Percentiles rank a stretch among this genome's conserved stretches.
phyloP scores from a whole-genome alignment of 257 asterid species.

The Asclepias syriaca region DNA sequence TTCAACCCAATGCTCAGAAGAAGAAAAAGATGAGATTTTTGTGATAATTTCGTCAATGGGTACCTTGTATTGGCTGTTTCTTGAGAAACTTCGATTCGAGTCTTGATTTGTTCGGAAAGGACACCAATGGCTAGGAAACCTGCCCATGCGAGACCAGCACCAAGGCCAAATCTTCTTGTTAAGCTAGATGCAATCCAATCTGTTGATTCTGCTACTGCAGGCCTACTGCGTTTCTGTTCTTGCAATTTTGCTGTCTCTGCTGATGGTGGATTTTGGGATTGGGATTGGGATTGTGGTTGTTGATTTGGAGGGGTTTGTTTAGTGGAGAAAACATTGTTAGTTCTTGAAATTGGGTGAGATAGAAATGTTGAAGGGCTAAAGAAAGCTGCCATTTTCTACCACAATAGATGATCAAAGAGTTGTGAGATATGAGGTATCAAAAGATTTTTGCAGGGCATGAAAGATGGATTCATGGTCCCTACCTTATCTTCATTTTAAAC shows the following conservation, averaged over 20 bases:
- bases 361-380: constrained; percentile 51
- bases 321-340: constrained; percentile 36
- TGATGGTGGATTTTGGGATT: constrained; percentile 27
- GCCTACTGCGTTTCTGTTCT: constrained; percentile 27
- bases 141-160: constrained; percentile 91
- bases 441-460: constrained; percentile 20
- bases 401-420: background rate
- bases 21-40: background rate
- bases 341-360: constrained; percentile 47
- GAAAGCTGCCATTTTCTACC: constrained; percentile 52
- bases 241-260: constrained; percentile 16
- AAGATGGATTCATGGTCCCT: constrained; percentile 28
- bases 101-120: constrained; percentile 81
- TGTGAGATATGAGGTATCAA: background rate
- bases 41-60: background rate
- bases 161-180: constrained; percentile 82
- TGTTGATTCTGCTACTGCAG: constrained; percentile 52
- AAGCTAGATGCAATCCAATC: constrained; percentile 75
- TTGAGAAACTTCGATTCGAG: constrained; percentile 70
- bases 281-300: constrained; percentile 37
- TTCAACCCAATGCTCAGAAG: background rate
- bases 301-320: constrained; percentile 47
- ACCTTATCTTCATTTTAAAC: constrained; percentile 48
- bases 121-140: constrained; percentile 76
- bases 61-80: constrained; percentile 67